These are phyloP conservation scores for Rhodotorula sp. DNA, from an alignment of 1,284 basidiomycete genomes.

Conservation along the genomic window DNA sequence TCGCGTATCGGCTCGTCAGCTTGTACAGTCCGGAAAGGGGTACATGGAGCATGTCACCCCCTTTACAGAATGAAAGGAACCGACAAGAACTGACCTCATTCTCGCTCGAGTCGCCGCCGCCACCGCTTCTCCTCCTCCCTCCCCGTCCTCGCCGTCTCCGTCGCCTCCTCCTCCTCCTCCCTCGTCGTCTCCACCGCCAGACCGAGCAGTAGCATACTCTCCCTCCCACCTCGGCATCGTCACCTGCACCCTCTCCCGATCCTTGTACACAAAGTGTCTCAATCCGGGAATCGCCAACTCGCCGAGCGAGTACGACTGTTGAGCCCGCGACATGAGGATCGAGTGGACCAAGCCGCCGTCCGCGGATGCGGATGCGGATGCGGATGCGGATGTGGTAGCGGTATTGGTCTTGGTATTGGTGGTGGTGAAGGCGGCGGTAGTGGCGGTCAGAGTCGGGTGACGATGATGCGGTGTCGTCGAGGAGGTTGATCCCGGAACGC, in stretches of 20 bases:
- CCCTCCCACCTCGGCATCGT: constrained; percentile 79
- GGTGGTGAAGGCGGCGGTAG: not conserved
- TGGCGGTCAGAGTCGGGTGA: not conserved
- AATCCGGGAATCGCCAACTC: constrained; percentile 81
- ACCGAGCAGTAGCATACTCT: constrained; percentile 63
- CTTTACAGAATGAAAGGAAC: too few species aligned
- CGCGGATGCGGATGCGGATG: not conserved
- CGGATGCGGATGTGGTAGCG: too few species aligned
- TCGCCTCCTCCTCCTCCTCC: too few species aligned
- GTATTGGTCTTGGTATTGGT: too few species aligned
- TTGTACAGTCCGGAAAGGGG: too few species aligned
- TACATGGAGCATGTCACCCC: too few species aligned
- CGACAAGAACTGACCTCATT: constrained; percentile 14
- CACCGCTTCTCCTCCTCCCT: too few species aligned
- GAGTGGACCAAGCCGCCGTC: constrained; percentile 52
- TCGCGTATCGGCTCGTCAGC: too few species aligned
- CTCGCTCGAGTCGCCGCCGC: constrained; percentile 47
- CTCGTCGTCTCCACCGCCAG: constrained; percentile 59
- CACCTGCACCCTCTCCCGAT: constrained; percentile 78
- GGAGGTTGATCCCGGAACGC: too few species aligned
- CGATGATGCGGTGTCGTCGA: too few species aligned
- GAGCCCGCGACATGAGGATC: constrained; percentile 60
- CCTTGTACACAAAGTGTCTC: constrained; percentile 93
- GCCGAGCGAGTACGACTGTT: constrained; percentile 49
- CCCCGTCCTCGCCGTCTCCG: too few species aligned